phyloP scores from a whole-genome alignment of 805 yeast species.

The Wickerhamiella nectarea region DNA sequence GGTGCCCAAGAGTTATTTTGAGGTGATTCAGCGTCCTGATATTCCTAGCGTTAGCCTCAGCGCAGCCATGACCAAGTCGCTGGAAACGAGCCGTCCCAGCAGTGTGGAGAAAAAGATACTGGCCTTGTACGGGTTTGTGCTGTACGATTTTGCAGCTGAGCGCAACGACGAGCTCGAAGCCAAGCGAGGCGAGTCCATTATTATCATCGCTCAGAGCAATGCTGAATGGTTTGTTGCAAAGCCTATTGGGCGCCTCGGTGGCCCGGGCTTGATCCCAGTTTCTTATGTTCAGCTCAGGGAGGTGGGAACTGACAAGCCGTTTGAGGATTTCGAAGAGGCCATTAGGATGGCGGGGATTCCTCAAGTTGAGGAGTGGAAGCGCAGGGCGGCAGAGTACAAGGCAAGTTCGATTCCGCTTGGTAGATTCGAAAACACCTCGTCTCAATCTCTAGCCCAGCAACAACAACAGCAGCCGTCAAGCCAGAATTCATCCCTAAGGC shows the following conservation, averaged over 20 bases:
- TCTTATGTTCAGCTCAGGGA: constrained; percentile 79
- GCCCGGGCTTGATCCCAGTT: constrained; percentile 93
- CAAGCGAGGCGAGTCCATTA: constrained; percentile 71
- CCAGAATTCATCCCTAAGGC: no score
- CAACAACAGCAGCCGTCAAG: neutral
- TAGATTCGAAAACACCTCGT: constrained; percentile 29
- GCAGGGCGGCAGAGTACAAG: constrained; percentile 77
- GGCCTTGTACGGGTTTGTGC: constrained; percentile 60
- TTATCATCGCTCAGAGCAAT: constrained; percentile 91
- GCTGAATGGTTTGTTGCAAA: constrained; percentile 97
- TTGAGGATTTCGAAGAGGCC: constrained; percentile 43
- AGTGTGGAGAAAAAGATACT: constrained; percentile 25
- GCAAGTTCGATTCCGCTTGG: constrained; percentile 68
- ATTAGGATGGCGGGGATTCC: constrained; percentile 65
- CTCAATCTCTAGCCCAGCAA: neutral
- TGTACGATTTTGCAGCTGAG: constrained; percentile 79
- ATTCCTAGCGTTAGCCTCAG: constrained; percentile 23
- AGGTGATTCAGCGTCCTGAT: constrained; percentile 39
- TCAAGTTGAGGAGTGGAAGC: constrained; percentile 92
- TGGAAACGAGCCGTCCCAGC: neutral
- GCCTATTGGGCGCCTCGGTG: constrained; percentile 88
- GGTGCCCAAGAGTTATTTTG: constrained; percentile 79
- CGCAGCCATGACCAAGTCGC: constrained; percentile 16
- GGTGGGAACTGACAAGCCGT: constrained; percentile 46
- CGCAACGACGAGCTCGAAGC: constrained; percentile 74